Evolutionary conservation across 352 stramenopile species (phyloP).

Genomic region (Phytophthora chlamydospora): DNA sequence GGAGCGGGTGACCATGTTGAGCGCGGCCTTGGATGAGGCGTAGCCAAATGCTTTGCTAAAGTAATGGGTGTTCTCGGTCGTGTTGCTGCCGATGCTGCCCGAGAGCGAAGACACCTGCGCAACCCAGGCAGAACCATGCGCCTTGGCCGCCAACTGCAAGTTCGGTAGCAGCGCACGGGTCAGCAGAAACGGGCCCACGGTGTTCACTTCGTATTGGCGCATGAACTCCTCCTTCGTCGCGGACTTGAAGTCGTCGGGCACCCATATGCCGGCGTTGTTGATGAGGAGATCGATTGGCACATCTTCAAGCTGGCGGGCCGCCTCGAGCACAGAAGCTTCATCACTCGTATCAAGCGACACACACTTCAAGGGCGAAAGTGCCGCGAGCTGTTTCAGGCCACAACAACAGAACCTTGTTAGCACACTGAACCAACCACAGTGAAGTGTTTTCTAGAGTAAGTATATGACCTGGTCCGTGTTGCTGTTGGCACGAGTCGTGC

Average conservation of each 20-base stretch:
- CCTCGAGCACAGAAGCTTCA: conserved; percentile 47
- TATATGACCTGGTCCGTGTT: conserved; percentile 38
- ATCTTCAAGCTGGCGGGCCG: conserved; percentile 43
- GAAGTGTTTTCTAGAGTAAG: too few species aligned
- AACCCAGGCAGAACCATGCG: conserved; percentile 41
- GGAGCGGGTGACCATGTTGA: conserved; percentile 65
- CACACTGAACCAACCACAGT: too few species aligned
- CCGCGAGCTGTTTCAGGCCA: conserved; percentile 15
- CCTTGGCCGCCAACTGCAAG: conserved; percentile 39
- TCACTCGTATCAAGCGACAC: conserved; percentile 49
- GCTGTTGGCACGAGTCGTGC: conserved; percentile 34
- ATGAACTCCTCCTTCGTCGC: conserved; percentile 50
- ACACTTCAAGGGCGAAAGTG: conserved; percentile 43
- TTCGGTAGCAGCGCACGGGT: conserved; percentile 52
- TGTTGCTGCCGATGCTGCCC: conserved; percentile 53
- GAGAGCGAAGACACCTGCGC: conserved; percentile 54
- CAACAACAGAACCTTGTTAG: too few species aligned
- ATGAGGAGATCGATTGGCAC: conserved; percentile 62
- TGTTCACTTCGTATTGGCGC: conserved; percentile 63
- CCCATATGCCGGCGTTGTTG: conserved; percentile 61
- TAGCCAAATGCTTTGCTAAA: conserved; percentile 56
- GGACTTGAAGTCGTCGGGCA: conserved; percentile 27
- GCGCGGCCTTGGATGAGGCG: conserved; percentile 61
- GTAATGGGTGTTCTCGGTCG: conserved; percentile 11
- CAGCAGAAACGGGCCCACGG: conserved; percentile 57